Conservation (phyloP, 1,284 basidiomycete species). For the Heterobasidion occidentale region DNA sequence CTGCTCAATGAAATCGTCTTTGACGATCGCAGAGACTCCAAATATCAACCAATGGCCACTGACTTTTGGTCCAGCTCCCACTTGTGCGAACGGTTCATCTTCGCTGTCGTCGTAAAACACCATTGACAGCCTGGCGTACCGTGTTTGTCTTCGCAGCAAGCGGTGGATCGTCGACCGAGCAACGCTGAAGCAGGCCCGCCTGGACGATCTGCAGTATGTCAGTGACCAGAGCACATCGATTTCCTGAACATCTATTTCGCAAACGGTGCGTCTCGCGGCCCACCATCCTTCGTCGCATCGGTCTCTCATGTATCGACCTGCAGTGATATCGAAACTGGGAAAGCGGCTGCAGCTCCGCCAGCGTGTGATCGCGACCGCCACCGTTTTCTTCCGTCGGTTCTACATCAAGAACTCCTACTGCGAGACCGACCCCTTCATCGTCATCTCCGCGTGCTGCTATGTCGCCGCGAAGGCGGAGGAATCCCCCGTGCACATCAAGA, state of each 20-base stretch:
- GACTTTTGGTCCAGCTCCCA: conserved; percentile 74
- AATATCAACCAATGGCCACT: conserved; percentile 49
- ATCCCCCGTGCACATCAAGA: conserved; percentile 91
- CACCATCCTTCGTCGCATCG: neutral
- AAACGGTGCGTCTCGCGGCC: conserved; percentile 43
- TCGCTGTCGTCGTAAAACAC: neutral
- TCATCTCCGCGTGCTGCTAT: conserved; percentile 90
- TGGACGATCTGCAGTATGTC: conserved; percentile 71
- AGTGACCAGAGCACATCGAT: conserved; percentile 66
- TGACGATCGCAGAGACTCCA: neutral
- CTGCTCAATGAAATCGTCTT: neutral
- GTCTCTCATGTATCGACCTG: neutral
- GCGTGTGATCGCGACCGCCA: conserved; percentile 87
- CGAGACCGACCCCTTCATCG: conserved; percentile 90
- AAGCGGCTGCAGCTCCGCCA: conserved; percentile 83
- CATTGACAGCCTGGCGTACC: too few relatives aligned
- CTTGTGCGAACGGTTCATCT: conserved; percentile 38
- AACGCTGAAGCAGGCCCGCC: conserved; percentile 63
- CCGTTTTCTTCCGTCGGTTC: conserved; percentile 90
- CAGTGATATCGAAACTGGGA: conserved; percentile 83
- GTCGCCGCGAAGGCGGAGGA: conserved; percentile 97
- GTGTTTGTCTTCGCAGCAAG: conserved; percentile 41
- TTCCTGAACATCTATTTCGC: conserved; percentile 83
- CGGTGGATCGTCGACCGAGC: conserved; percentile 85
- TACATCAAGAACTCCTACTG: conserved; percentile 92